Evolutionary conservation across 169 alveolate species (phyloP).

Genomic region (Plasmodium chabaudi): DNA sequence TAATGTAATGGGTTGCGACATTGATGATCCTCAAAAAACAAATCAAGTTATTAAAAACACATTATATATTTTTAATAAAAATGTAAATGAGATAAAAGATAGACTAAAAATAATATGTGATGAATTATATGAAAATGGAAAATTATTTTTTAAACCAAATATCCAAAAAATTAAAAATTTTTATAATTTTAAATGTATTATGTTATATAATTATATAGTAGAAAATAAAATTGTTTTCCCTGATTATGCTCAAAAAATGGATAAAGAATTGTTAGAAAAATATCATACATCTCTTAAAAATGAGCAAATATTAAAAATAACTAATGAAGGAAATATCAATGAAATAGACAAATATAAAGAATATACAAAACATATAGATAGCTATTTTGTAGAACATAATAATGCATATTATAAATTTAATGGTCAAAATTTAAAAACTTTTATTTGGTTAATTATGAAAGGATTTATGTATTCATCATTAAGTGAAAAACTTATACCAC

Average conservation of each 20-base stretch:
- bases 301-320: conserved; percentile 3
- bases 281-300: conserved; percentile 4
- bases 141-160: conserved; percentile 45
- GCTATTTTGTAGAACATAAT: conserved; percentile 39
- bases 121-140: conserved; percentile 35
- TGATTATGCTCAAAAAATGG: conserved; percentile 37
- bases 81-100: conserved; percentile 48
- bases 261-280: conserved; percentile 50
- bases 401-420: conserved; percentile 49
- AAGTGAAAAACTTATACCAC: conserved; percentile 32
- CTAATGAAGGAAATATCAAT: neutral
- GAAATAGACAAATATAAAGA: conserved; percentile 47
- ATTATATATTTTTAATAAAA: conserved; percentile 40
- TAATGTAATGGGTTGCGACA: conserved; percentile 10
- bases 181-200: conserved; percentile 65
- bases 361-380: conserved; percentile 39
- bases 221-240: conserved; percentile 59
- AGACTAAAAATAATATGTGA: conserved; percentile 54
- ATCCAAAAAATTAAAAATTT: conserved; percentile 38
- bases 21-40: conserved; percentile 1
- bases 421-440: conserved; percentile 36
- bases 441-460: conserved; percentile 68
- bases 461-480: conserved; percentile 56
- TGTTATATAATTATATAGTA: conserved; percentile 52
- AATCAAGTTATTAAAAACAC: conserved; percentile 28